Evolutionary conservation across 1,284 basidiomycete species (phyloP), one percentile per base, ranked within the genome.

Genomic region (Schizopora paradoxa): DNA sequence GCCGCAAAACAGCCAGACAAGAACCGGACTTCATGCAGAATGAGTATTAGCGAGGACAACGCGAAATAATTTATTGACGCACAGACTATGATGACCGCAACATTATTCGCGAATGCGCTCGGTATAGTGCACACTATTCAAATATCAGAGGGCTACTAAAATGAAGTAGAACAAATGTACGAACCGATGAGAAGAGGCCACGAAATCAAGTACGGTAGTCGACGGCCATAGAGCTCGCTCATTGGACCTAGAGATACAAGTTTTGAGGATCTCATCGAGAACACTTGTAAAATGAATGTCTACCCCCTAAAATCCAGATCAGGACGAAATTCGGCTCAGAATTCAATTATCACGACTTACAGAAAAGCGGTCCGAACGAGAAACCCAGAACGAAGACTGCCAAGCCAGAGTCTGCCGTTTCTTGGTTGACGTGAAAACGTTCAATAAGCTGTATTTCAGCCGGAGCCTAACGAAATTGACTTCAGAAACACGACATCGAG

Each of bases 341-440:
- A n/a, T n/a, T n/a, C n/a, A n/a, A n/a, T n/a, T n/a, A n/a, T n/a
- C n/a, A n/a, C 36, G 4, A 47, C 55, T 18, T 37, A 61, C 57
- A 58, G 4, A 61, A 33, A 3, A 58, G 36, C 8, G 57, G 57
- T 1, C 55, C 58, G 21, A 57, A 42, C 8, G 52, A 52, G 32
- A 61, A 57, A 3, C 59, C 59, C 4, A 59, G 47, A 3, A 61
- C 56, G 38, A 59, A 59, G 16, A 57, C 41, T 6, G 53, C 54
- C 1, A 61, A 48, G 5, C 59, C 59, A 6, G 52, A 41, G 28
- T 51, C 56, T 16, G 53, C 40, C 1, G 54, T 41, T 28, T 53
- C 50, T 11, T 49, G 40, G 22, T 38, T 51, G n/a, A 56, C 53
- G 22, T 42, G 40, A 27, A 53, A 61, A 41, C 27, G 40, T 23